Conservation (phyloP, 805 yeast genomes). For the Naumovozyma baii region DNA sequence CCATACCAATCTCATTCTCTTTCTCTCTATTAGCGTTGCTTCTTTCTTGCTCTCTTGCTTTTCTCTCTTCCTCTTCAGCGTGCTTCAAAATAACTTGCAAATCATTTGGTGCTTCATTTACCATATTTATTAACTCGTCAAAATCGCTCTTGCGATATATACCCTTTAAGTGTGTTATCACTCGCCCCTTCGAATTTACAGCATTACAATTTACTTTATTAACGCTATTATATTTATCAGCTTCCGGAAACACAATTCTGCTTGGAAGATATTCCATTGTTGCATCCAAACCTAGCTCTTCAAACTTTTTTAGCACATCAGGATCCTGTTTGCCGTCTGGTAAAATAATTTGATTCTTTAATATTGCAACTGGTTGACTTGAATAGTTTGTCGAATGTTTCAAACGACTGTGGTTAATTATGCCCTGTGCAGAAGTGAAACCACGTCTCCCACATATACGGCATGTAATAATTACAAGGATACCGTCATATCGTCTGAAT, state of each 20-base stretch:
- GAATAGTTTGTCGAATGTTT: slow-evolving; percentile 65
- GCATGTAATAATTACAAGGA: slow-evolving; percentile 58
- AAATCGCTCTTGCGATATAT: slow-evolving; percentile 23
- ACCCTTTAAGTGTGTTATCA: slow-evolving; percentile 14
- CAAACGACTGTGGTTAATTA: slow-evolving; percentile 64
- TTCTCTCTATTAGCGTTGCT: slow-evolving; percentile 1
- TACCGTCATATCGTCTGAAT: slow-evolving; percentile 60
- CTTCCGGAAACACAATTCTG: slow-evolving; percentile 18
- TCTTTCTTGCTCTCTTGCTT: slow-evolving; percentile 4
- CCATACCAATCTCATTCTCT: too few relatives aligned
- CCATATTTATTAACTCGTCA: slow-evolving; percentile 21
- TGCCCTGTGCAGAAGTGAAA: slow-evolving; percentile 73
- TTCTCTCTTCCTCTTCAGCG: slow-evolving; percentile 5
- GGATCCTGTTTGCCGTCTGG: slow-evolving; percentile 21
- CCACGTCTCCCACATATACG: slow-evolving; percentile 57
- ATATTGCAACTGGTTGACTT: slow-evolving; percentile 66
- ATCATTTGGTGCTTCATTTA: slow-evolving; percentile 23
- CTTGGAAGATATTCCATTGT: slow-evolving; percentile 21
- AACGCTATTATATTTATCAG: background rate
- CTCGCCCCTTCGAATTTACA: background rate
- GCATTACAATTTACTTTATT: background rate
- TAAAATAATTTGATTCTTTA: slow-evolving; percentile 50
- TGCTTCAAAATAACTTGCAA: slow-evolving; percentile 17
- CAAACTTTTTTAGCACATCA: slow-evolving; percentile 19
- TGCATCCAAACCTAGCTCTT: slow-evolving; percentile 21